These are phyloP conservation scores for Piromyces sp. DNA, from an alignment of 192 early-diverging fungal species.

Conservation along the genomic window DNA sequence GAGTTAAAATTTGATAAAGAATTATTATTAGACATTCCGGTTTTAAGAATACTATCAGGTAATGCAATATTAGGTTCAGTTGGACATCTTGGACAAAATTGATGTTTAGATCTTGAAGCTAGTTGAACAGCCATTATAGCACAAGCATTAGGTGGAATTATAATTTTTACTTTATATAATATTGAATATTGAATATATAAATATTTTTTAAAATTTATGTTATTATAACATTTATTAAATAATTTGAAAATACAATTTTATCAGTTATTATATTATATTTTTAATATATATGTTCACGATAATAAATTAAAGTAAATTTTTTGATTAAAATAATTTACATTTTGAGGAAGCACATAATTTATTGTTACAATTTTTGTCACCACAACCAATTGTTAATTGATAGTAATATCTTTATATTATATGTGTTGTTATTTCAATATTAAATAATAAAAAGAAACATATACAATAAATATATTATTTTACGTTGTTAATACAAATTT, in stretches of 20 bases:
- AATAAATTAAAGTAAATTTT: no score
- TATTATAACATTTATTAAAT: no score
- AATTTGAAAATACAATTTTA: background rate
- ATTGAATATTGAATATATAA: no score
- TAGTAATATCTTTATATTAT: constrained; percentile 25
- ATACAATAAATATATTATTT: no score
- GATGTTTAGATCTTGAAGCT: background rate
- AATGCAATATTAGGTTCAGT: background rate
- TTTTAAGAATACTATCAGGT: background rate
- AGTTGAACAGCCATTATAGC: background rate
- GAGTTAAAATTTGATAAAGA: background rate
- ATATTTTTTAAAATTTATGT: no score
- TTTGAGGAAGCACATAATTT: constrained; percentile 20
- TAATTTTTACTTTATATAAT: background rate
- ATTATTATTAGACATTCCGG: background rate
- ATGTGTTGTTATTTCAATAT: no score
- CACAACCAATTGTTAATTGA: constrained; percentile 28
- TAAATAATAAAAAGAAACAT: no score
- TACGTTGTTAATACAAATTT: no score
- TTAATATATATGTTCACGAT: no score
- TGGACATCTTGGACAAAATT: background rate
- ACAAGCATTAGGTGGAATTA: background rate
- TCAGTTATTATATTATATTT: no score
- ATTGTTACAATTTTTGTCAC: constrained; percentile 12
- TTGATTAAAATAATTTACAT: no score